These are phyloP conservation scores for Dictyostelium discoideum DNA, from an alignment of 78 protist genomes.

Conservation along the genomic window DNA sequence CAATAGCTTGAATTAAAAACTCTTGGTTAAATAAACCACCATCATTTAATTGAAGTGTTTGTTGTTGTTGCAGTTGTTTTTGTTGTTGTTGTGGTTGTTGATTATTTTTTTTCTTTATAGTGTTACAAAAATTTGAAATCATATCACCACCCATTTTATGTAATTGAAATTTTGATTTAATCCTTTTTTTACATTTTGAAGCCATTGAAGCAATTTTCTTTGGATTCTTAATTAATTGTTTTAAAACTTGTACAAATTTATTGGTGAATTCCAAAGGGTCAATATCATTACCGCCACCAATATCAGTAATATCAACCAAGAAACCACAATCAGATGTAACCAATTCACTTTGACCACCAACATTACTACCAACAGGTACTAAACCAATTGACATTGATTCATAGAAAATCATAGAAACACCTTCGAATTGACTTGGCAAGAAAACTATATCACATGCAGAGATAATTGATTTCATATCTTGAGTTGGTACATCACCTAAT, in stretches of 20 bases:
- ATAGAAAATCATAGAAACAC: constrained; percentile 56
- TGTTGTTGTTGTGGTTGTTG: background rate
- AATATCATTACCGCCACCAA: background rate
- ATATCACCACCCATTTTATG: constrained; percentile 30
- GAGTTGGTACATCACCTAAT: constrained; percentile 42
- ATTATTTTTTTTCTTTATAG: too few species aligned
- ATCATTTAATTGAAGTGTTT: background rate
- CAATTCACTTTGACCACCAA: constrained; percentile 67
- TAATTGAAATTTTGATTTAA: background rate
- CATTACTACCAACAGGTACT: constrained; percentile 35
- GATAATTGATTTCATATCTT: constrained; percentile 25
- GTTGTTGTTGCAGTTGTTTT: background rate
- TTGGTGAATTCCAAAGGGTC: background rate
- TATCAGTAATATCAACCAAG: background rate
- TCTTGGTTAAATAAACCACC: background rate
- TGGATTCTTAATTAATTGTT: constrained; percentile 29
- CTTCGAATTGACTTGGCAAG: constrained; percentile 57
- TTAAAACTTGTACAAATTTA: background rate
- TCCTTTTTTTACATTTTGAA: background rate
- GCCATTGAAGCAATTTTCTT: background rate
- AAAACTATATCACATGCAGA: constrained; percentile 67
- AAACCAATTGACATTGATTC: constrained; percentile 72
- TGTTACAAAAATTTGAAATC: constrained; percentile 28
- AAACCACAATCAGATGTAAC: constrained; percentile 9
- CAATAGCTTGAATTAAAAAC: background rate